Evolutionary conservation across 2,329 filamentous ascomycete genomes (phyloP).

Genomic region (Aspergillus texensis): DNA sequence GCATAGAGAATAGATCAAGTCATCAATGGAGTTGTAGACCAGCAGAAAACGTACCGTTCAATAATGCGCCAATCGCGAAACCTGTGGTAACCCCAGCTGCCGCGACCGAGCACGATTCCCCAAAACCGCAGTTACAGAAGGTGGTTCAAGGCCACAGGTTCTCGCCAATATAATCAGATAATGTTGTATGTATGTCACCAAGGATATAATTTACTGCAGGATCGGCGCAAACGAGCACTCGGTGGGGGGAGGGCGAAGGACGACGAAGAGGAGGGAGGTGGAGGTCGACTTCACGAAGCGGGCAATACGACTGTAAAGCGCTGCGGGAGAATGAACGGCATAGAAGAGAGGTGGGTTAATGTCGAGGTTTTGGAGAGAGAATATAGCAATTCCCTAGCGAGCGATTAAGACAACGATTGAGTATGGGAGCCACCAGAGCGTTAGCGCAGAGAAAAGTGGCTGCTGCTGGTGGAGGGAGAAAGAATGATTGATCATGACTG

Average conservation of each 20-base stretch:
- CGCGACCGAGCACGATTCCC: conserved; percentile 37
- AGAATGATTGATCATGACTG: conserved; percentile 9
- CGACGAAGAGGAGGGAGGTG: conserved; percentile 18
- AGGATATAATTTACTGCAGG: not conserved
- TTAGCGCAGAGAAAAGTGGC: conserved; percentile 14
- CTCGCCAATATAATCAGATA: conserved; percentile 5
- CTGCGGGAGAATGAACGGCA: conserved; percentile 36
- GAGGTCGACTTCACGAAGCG: conserved; percentile 36
- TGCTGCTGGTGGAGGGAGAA: conserved; percentile 20
- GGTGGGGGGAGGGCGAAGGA: conserved; percentile 8
- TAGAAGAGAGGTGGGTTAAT: conserved; percentile 28
- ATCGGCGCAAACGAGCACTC: conserved; percentile 24
- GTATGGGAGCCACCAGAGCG: conserved; percentile 9
- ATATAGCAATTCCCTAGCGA: conserved; percentile 14
- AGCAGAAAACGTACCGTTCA: conserved; percentile 38
- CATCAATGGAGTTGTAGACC: conserved; percentile 16
- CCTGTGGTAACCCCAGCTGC: conserved; percentile 33
- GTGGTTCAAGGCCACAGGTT: conserved; percentile 4
- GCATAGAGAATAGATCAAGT: conserved; percentile 6
- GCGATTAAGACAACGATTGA: conserved; percentile 7
- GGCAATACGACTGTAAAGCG: conserved; percentile 36
- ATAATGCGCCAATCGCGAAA: conserved; percentile 41
- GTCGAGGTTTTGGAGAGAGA: conserved; percentile 10
- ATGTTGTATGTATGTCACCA: not conserved
- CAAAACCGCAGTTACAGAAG: conserved; percentile 28